A percentile compares a stretch with the other conserved stretches of the same genome.
These are phyloP conservation scores for Suhomyces guaymorum DNA, from an alignment of 1,139 yeast genomes.

Conservation along the genomic window DNA sequence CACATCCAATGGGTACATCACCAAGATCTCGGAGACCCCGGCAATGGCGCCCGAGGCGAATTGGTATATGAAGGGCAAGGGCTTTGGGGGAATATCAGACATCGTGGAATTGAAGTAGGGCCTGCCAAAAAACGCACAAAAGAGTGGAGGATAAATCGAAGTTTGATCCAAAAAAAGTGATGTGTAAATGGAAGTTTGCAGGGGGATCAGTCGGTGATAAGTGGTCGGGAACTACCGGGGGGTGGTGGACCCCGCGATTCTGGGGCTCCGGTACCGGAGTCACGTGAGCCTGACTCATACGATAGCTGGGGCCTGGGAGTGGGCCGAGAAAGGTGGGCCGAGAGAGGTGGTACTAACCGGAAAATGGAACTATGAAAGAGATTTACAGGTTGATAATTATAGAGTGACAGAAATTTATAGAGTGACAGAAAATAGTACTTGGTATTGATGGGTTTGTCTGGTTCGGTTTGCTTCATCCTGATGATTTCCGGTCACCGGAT, in stretches of 20 bases:
- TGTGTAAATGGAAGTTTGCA: background rate
- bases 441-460: too few relatives aligned
- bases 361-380: too few relatives aligned
- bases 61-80: conserved; percentile 84
- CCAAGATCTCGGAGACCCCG: conserved; percentile 94
- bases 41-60: conserved; percentile 95
- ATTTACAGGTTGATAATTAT: too few relatives aligned
- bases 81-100: conserved; percentile 37
- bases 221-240: conserved; percentile 8
- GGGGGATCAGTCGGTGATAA: conserved; percentile 8
- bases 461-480: too few relatives aligned
- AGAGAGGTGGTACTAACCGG: too few relatives aligned
- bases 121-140: background rate
- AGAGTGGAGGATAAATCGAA: background rate
- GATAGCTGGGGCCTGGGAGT: background rate
- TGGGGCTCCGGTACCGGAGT: conserved; percentile 7
- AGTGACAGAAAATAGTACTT: too few relatives aligned
- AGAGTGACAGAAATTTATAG: too few relatives aligned
- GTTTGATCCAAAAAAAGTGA: too few relatives aligned
- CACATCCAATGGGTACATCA: conserved; percentile 97
- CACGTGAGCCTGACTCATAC: conserved; percentile 1
- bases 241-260: background rate
- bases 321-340: too few relatives aligned
- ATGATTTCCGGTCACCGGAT: too few relatives aligned
- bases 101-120: conserved; percentile 13